Base-by-base conservation (phyloP, 139 green algal species). In the Nannochloris sp. region DNA sequence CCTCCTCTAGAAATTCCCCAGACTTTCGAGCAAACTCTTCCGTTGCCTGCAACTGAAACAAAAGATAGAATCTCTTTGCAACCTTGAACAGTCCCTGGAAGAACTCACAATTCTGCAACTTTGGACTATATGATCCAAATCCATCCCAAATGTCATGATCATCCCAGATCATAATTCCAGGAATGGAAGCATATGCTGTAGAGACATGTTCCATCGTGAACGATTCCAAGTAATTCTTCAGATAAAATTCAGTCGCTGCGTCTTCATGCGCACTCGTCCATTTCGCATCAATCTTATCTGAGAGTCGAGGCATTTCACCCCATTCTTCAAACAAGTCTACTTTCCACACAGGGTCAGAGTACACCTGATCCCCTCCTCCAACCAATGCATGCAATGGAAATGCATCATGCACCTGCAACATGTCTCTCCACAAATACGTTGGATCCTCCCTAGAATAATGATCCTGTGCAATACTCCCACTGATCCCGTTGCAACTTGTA, bases 131-230 rank as follows among this genome's bases (percentile, higher is more conserved):
- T 19, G 56, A 76, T 27, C 84, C 84, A 70, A 74, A 90, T 9
- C 76, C 76, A 60, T 80, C 75, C 40, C 82, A 92, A 57, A 90
- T 86, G 64, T 90, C 84, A 44, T 89, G 82, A 40, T 88, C 81
- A 48, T 83, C 80, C 71, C 68, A 87, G 15, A 77, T 76, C 31
- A 66, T 62, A 5, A 77, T 46, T 48, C 59, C 31, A 2, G 78
- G 78, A 21, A 84, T 83, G 19, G 31, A 60, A 1, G 75, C 75
- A 10, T 78, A 51, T 2, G 64, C 75, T 4, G 74, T 12, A 10
- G 48, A 29, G 0, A 84, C n/a, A 46, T 66, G 21, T 0, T 48
- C 8, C 0, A 37, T 25, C 0, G 60, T 69, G 44, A 72, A 83
- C 43, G 61, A 54, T 15, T 68, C 34, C 3, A 71, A 51, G 55